Percentiles rank a stretch among this genome's conserved stretches.
Conservation (phyloP, 2,329 filamentous ascomycete species). For the Chlorencoelia australis region DNA sequence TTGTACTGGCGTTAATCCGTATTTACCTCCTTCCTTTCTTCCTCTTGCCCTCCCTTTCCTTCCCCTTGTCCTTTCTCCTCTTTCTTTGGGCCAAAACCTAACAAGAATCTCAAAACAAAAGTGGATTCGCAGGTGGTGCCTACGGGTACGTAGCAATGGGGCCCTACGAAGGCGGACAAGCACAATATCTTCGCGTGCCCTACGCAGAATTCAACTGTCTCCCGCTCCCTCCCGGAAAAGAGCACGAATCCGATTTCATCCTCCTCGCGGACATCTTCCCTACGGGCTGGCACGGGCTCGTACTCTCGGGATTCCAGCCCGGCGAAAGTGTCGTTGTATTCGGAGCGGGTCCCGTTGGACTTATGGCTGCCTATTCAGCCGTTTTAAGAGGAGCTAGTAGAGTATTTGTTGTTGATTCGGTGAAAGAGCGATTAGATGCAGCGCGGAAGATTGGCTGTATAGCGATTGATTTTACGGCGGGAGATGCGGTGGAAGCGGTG, state of each 20-base stretch:
- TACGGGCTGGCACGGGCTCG: slow-evolving; percentile 46
- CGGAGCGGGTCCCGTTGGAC: slow-evolving; percentile 52
- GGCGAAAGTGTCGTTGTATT: slow-evolving; percentile 56
- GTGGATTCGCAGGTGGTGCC: slow-evolving; percentile 47
- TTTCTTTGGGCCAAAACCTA: slow-evolving; percentile 40
- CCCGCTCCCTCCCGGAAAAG: slow-evolving; percentile 53
- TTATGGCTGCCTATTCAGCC: slow-evolving; percentile 57
- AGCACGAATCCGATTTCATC: slow-evolving; percentile 52
- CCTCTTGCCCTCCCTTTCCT: slow-evolving; percentile 48
- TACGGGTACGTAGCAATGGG: slow-evolving; percentile 56
- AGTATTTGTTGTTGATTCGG: slow-evolving; percentile 54
- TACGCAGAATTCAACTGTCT: slow-evolving; percentile 59
- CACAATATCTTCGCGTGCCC: slow-evolving; percentile 54
- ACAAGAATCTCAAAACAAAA: slow-evolving; percentile 4
- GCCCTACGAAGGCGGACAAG: slow-evolving; percentile 57
- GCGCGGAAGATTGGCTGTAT: slow-evolving; percentile 53
- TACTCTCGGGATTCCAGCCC: slow-evolving; percentile 46
- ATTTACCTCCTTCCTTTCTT: too few species aligned
- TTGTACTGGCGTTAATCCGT: slow-evolving; percentile 56
- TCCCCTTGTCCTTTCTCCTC: slow-evolving; percentile 54
- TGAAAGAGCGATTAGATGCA: slow-evolving; percentile 46
- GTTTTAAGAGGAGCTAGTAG: slow-evolving; percentile 48
- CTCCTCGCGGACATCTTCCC: slow-evolving; percentile 40
- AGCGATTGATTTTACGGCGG: slow-evolving; percentile 49
- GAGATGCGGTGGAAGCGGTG: slow-evolving; percentile 50